These are phyloP conservation scores for Zymoseptoria ardabiliae DNA, from an alignment of 2,329 filamentous ascomycete species.

Conservation along the genomic window DNA sequence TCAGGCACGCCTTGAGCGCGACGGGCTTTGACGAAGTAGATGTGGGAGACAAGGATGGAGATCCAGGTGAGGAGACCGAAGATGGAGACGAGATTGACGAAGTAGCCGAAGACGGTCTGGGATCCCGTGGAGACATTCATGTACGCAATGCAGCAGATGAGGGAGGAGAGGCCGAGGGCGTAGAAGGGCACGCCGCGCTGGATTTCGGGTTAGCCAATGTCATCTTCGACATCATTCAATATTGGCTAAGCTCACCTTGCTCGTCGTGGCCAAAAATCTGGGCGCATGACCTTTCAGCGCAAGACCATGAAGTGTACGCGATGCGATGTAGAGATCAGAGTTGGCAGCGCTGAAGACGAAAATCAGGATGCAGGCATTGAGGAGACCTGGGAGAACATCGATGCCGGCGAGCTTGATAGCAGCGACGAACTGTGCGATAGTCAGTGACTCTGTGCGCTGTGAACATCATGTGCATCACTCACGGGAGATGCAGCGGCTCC, in stretches of 20 bases:
- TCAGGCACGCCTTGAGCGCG: slow-evolving; percentile 40
- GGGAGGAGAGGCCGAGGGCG: slow-evolving; percentile 53
- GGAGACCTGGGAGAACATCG: slow-evolving; percentile 54
- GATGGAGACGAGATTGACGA: slow-evolving; percentile 38
- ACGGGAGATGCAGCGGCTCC: slow-evolving; percentile 53
- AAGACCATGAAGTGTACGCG: slow-evolving; percentile 55
- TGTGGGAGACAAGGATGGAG: slow-evolving; percentile 43
- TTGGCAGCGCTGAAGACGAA: slow-evolving; percentile 74
- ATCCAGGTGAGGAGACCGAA: slow-evolving; percentile 42
- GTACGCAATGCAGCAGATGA: slow-evolving; percentile 52
- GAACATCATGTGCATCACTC: not conserved
- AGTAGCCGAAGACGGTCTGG: slow-evolving; percentile 41
- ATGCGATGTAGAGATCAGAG: slow-evolving; percentile 66
- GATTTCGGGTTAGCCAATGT: not conserved
- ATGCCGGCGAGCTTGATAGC: slow-evolving; percentile 61
- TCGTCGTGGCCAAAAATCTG: slow-evolving; percentile 61
- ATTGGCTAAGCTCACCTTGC: slow-evolving; percentile 40
- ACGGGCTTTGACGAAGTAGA: slow-evolving; percentile 42
- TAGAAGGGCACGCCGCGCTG: slow-evolving; percentile 61
- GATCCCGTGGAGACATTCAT: slow-evolving; percentile 40
- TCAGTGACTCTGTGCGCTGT: not conserved
- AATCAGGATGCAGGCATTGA: slow-evolving; percentile 67
- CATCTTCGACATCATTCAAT: too few relatives aligned
- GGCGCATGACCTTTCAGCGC: slow-evolving; percentile 66
- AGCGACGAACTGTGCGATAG: slow-evolving; percentile 52